Conservation (phyloP, 2,329 filamentous ascomycete species). For the Sporothrix brunneoviolacea region DNA sequence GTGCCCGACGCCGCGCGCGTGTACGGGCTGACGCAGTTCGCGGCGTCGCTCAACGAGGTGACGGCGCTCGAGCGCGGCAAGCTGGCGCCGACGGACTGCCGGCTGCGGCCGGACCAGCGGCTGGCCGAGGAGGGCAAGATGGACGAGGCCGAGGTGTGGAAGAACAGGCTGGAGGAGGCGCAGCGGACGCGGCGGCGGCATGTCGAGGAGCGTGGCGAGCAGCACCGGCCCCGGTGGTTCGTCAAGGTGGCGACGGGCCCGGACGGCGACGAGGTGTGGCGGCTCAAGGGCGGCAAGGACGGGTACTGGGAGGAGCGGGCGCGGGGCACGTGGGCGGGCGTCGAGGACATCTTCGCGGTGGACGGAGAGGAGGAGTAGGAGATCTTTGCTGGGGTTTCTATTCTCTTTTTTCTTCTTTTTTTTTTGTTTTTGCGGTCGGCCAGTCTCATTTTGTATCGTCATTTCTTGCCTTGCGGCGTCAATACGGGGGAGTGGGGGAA, state of each 20-base stretch:
- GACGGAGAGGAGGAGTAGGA: neutral
- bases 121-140: constrained; percentile 75
- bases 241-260: constrained; percentile 55
- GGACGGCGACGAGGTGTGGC: constrained; percentile 64
- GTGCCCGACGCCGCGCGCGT: constrained; percentile 72
- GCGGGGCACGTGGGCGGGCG: constrained; percentile 57
- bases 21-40: constrained; percentile 85
- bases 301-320: constrained; percentile 89
- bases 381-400: neutral
- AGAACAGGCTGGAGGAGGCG: constrained; percentile 76
- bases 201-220: constrained; percentile 67
- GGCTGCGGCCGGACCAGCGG: constrained; percentile 81
- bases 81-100: constrained; percentile 73
- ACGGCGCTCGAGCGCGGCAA: constrained; percentile 69
- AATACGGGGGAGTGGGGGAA: no score
- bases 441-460: no score
- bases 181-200: constrained; percentile 69
- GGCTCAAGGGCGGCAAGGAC: constrained; percentile 71
- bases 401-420: neutral
- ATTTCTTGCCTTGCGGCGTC: no score
- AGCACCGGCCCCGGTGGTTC: constrained; percentile 79
- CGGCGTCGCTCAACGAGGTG: constrained; percentile 79
- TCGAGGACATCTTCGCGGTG: constrained; percentile 43
- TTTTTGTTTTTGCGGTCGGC: no score
- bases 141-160: constrained; percentile 76